Percentiles rank a stretch among this genome's conserved stretches.
Evolutionary conservation across 805 yeast species (phyloP).

Genomic region (Saccharomycopsis selenospora): DNA sequence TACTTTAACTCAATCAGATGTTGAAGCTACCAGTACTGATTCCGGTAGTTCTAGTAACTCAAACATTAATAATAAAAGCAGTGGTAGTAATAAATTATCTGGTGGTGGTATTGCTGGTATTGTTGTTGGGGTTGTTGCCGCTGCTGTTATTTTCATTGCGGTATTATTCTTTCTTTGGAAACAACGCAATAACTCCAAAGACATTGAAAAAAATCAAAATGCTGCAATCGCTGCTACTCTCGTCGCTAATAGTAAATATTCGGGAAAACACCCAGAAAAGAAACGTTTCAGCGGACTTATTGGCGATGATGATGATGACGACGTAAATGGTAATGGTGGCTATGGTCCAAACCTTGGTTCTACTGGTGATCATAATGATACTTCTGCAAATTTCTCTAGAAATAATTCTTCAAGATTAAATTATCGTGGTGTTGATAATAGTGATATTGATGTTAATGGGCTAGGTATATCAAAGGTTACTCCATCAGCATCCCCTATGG

Average conservation of each 20-base stretch:
- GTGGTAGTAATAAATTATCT: constrained; percentile 1
- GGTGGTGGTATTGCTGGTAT: constrained; percentile 21
- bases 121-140: constrained; percentile 18
- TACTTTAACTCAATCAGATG: constrained; percentile 9
- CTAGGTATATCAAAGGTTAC: constrained; percentile 1
- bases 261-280: constrained; percentile 12
- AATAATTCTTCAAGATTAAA: constrained; percentile 17
- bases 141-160: constrained; percentile 10
- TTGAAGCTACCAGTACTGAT: constrained; percentile 2
- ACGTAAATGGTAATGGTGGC: constrained; percentile 9
- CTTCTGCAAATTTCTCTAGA: constrained; percentile 10
- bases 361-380: constrained; percentile 19
- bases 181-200: constrained; percentile 17
- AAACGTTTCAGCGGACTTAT: constrained; percentile 6
- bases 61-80: background rate
- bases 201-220: constrained; percentile 18
- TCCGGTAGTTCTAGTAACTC: background rate
- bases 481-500: background rate
- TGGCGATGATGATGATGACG: background rate
- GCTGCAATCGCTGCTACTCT: constrained; percentile 20
- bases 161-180: constrained; percentile 20
- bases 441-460: constrained; percentile 2
- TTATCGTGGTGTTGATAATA: background rate
- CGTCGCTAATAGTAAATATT: constrained; percentile 17
- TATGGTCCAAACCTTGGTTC: constrained; percentile 17